Evolutionary conservation across 1,139 yeast species (phyloP), one percentile per base, ranked within the genome.

Genomic region (Pneumocystis wakefieldiae): DNA sequence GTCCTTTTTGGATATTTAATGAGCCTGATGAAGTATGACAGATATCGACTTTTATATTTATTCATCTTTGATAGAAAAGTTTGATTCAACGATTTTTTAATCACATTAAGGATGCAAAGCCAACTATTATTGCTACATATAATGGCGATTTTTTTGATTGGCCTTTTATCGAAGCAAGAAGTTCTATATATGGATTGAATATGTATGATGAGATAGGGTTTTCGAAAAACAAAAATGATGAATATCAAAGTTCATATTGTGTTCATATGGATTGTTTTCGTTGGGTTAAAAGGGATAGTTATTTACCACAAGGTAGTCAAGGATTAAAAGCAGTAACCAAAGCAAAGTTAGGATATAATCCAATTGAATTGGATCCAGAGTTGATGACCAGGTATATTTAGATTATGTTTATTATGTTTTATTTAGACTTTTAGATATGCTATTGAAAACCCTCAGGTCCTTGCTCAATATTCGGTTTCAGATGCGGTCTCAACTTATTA

Each of bases 401-500:
- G 12, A 24, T 24, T 28, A n/a, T 32, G 41, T 32, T 12, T 41
- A 15, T 53, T 14, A 19, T 17, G 12, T 12, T 19, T n/a, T 48
- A 48, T 48, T 48, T 24, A 48, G 15, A 14, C 28, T 6, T 12
- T 35, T 55, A 66, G 68, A 61, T 92, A 91, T 73, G 99, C 99
- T 1, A 84, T 84, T 68, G 96, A 91, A 71, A 83, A 86, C 69
- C 98, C 99, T 0, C 98, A 94, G 72, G 76, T 86, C 3, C 76
- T 94, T 66, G 88, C 98, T 0, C 98, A 94, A 72, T 94, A 94
- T 74, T 94, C 98, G 0, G 99, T 94, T 35, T 94, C 98, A 64
- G 99, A 94, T 80, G 99, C 99, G 2, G 98, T 94, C 61, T 98
- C 98, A 5, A 94, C 99, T 0, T 94, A 91, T 72, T 94, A 94